Percentiles rank a stretch among this genome's conserved stretches.
Evolutionary conservation across 2,329 filamentous ascomycete genomes (phyloP).

Genomic region (Phyllosticta capitalensis): DNA sequence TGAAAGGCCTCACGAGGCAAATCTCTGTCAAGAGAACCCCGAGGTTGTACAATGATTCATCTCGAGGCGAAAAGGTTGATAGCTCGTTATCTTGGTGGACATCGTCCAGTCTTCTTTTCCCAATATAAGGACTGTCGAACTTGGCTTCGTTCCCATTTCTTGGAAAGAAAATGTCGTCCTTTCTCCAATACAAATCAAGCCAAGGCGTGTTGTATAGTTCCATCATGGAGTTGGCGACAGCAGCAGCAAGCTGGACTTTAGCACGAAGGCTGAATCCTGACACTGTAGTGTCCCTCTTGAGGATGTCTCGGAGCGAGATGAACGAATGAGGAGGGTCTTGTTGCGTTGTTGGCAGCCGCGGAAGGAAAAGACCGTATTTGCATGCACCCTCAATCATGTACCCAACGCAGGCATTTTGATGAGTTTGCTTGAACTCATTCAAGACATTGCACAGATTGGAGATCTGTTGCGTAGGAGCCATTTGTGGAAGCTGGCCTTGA

Average conservation of each 20-base stretch:
- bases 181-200: constrained; percentile 17
- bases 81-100: too few species aligned
- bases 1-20: not conserved
- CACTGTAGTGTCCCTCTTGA: not conserved
- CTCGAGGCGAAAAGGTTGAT: not conserved
- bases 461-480: not conserved
- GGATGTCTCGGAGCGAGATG: not conserved
- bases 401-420: not conserved
- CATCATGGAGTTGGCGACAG: constrained; percentile 16
- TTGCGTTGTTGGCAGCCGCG: not conserved
- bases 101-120: not conserved
- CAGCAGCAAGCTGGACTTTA: constrained; percentile 16
- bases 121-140: not conserved
- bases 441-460: not conserved
- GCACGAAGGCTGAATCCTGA: not conserved
- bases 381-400: not conserved
- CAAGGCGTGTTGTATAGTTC: constrained; percentile 20
- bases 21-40: not conserved
- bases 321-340: not conserved
- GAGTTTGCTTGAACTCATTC: not conserved
- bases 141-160: constrained; percentile 9
- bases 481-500: too few species aligned
- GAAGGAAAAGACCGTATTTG: not conserved
- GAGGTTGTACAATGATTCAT: not conserved
- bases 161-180: constrained; percentile 19